Evolutionary conservation across 2,329 filamentous ascomycete species (phyloP).

Genomic region (Colletotrichum limetticola): DNA sequence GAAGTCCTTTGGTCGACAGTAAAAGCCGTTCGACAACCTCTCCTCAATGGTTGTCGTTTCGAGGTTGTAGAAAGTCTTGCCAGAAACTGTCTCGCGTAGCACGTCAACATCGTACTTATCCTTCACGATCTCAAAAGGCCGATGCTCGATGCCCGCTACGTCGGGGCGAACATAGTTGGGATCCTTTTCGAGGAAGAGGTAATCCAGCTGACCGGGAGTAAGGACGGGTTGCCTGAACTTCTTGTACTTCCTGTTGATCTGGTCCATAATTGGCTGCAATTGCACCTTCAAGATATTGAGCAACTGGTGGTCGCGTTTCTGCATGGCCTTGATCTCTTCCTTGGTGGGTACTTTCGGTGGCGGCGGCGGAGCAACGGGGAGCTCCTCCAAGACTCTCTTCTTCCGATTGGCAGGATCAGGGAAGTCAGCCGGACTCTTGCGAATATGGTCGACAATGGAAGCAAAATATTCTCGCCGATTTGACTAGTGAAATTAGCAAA

Average conservation of each 20-base stretch:
- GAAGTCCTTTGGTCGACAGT: conserved; percentile 91
- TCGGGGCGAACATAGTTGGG: conserved; percentile 74
- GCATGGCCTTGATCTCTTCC: conserved; percentile 82
- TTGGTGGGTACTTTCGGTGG: conserved; percentile 76
- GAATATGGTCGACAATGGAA: conserved; percentile 78
- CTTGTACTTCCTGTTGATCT: conserved; percentile 90
- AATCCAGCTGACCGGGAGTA: conserved; percentile 77
- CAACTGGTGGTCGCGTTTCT: conserved; percentile 83
- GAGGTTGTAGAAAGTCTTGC: conserved; percentile 94
- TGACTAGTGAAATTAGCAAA: conserved; percentile 51
- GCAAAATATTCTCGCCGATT: conserved; percentile 84
- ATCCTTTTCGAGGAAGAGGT: conserved; percentile 86
- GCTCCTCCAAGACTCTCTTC: conserved; percentile 81
- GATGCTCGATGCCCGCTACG: conserved; percentile 62
- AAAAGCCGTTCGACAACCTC: conserved; percentile 95
- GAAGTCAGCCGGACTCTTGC: conserved; percentile 84
- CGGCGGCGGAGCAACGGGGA: conserved; percentile 80
- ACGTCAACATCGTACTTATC: conserved; percentile 84
- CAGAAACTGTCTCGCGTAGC: conserved; percentile 77
- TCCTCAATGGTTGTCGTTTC: conserved; percentile 95
- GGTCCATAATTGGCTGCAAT: conserved; percentile 96
- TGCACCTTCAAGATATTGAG: conserved; percentile 89
- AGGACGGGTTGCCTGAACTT: conserved; percentile 87
- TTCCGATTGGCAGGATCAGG: conserved; percentile 89
- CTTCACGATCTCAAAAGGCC: conserved; percentile 82